A percentile compares a stretch with the other conserved stretches of the same genome.
Conservation (phyloP, 2,329 filamentous ascomycete genomes). For the Saccharata proteae region DNA sequence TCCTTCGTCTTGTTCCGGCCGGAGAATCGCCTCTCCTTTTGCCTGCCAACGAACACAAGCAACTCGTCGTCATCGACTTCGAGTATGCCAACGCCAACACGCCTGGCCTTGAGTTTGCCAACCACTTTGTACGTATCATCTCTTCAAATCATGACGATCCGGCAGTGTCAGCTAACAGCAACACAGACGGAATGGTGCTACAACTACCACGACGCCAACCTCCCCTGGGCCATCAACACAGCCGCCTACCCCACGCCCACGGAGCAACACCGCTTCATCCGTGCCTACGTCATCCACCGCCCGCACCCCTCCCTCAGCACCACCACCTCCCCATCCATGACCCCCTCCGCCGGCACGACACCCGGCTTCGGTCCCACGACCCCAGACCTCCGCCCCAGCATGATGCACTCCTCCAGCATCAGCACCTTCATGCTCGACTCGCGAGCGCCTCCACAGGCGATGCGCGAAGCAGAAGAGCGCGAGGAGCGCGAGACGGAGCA, state of each 20-base stretch:
- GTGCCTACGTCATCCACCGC: constrained; percentile 73
- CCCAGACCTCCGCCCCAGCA: constrained; percentile 20
- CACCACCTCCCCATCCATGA: constrained; percentile 40
- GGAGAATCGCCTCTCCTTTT: constrained; percentile 74
- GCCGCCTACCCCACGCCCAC: constrained; percentile 62
- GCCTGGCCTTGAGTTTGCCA: constrained; percentile 82
- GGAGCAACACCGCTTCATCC: constrained; percentile 75
- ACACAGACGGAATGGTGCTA: constrained; percentile 84
- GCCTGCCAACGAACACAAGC: constrained; percentile 88
- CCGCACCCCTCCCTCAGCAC: constrained; percentile 49
- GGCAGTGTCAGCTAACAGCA: background rate
- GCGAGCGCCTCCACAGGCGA: constrained; percentile 24
- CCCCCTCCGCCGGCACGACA: constrained; percentile 13
- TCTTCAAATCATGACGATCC: too few relatives aligned
- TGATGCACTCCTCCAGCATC: constrained; percentile 25
- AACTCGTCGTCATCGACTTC: constrained; percentile 94
- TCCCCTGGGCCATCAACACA: constrained; percentile 56
- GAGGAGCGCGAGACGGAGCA: constrained; percentile 53
- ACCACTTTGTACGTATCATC: constrained; percentile 69
- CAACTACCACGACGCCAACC: constrained; percentile 72
- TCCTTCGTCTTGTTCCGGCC: constrained; percentile 62
- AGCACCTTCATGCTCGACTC: constrained; percentile 67
- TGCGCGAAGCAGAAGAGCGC: constrained; percentile 29
- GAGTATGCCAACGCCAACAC: constrained; percentile 90
- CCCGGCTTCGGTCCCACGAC: constrained; percentile 26